phyloP scores from a whole-genome alignment of 768 basidiomycete genomes.

The Omphalotus guepiniiformis region DNA sequence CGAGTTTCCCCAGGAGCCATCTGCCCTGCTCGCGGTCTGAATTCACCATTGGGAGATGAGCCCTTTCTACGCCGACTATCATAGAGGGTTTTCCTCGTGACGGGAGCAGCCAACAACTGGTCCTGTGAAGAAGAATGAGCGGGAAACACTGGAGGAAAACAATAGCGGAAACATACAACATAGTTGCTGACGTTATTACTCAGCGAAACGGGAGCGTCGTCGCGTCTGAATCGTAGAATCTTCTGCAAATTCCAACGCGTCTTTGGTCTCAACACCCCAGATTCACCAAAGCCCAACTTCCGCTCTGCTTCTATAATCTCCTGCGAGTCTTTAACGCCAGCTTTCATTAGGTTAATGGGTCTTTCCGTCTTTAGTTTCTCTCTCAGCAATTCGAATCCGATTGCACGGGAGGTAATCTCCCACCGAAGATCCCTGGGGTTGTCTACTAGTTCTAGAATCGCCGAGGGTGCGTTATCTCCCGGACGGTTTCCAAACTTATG shows the following conservation, averaged over 20 bases:
- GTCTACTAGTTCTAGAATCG: conserved; percentile 93
- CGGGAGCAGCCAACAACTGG: conserved; percentile 60
- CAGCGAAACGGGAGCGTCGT: conserved; percentile 42
- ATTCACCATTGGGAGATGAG: conserved; percentile 18
- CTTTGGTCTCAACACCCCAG: conserved; percentile 47
- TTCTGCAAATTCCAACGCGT: conserved; percentile 79
- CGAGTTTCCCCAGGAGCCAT: conserved; percentile 54
- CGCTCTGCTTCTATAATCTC: conserved; percentile 48
- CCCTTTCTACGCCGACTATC: conserved; percentile 31
- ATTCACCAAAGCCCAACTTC: conserved; percentile 29
- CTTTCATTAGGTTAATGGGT: conserved; percentile 45
- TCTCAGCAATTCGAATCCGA: conserved; percentile 78
- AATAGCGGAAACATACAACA: conserved; percentile 46
- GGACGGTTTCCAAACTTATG: conserved; percentile 85
- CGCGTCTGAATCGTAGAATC: conserved; percentile 55
- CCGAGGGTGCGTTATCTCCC: conserved; percentile 92
- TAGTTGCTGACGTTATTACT: conserved; percentile 57
- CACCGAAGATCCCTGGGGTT: conserved; percentile 84
- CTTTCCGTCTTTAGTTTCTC: conserved; percentile 44
- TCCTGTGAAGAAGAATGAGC: conserved; percentile 42
- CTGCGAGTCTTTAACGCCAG: conserved; percentile 41
- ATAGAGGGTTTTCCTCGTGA: conserved; percentile 45
- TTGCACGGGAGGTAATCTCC: conserved; percentile 82
- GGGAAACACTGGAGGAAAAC: conserved; percentile 6
- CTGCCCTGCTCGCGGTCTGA: conserved; percentile 47